These are phyloP conservation scores for Brassica cretica DNA, from an alignment of 345 rosid species.

Conservation along the genomic window DNA sequence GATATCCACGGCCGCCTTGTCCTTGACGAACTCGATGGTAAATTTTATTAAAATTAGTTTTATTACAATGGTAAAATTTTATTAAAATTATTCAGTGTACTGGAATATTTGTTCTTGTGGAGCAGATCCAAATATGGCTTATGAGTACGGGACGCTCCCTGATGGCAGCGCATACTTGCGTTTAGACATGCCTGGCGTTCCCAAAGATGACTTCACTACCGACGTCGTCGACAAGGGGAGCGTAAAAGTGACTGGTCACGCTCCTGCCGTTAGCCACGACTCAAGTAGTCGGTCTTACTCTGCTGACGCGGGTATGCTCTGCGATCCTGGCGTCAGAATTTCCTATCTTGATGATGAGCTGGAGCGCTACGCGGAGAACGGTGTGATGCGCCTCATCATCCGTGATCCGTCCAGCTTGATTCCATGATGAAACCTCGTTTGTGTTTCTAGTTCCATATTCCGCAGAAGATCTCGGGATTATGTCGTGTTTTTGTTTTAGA, in stretches of 20 bases:
- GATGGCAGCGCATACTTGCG: constrained; percentile 26
- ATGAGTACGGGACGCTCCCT: constrained; percentile 12
- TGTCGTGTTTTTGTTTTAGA: not conserved
- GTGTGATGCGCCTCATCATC: constrained; percentile 23
- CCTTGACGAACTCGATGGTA: too few species aligned
- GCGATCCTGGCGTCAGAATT: not conserved
- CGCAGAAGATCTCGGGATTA: not conserved
- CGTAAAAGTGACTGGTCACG: constrained; percentile 12
- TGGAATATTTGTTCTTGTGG: too few species aligned
- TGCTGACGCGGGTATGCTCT: constrained; percentile 3
- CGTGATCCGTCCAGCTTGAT: constrained; percentile 23
- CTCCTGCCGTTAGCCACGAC: constrained; percentile 25
- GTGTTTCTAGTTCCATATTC: not conserved
- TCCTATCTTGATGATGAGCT: not conserved
- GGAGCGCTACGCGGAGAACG: not conserved
- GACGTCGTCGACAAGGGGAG: not conserved
- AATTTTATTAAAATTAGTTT: too few species aligned
- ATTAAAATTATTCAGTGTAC: too few species aligned
- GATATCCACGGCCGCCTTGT: too few species aligned
- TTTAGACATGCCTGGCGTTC: constrained; percentile 35
- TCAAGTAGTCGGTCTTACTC: constrained; percentile 3
- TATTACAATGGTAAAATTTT: too few species aligned
- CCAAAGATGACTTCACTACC: not conserved
- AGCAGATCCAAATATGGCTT: not conserved
- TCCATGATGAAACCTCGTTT: not conserved